Conservation (phyloP, 2,329 filamentous ascomycete species). For the Botrytis cinerea region DNA sequence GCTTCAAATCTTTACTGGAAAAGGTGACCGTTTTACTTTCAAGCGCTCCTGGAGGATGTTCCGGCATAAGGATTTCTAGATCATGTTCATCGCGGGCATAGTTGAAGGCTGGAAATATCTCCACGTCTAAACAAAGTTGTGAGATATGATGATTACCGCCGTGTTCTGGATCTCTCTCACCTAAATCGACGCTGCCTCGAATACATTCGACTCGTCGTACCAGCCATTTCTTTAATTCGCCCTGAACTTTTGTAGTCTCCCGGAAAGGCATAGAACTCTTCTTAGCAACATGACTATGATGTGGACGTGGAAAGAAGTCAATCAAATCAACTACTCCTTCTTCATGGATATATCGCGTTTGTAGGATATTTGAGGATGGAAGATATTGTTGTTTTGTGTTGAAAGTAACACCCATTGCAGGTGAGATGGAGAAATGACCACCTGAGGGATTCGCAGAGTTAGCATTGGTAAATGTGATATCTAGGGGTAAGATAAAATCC, state of each 20-base stretch:
- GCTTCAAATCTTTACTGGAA: constrained; percentile 56
- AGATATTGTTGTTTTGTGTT: constrained; percentile 79
- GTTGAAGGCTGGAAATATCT: constrained; percentile 72
- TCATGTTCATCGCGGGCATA: constrained; percentile 66
- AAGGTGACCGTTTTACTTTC: constrained; percentile 65
- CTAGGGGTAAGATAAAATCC: not conserved
- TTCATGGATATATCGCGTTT: constrained; percentile 77
- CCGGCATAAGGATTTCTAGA: constrained; percentile 54
- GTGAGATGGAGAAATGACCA: constrained; percentile 70
- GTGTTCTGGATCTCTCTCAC: constrained; percentile 41
- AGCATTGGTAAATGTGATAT: not conserved
- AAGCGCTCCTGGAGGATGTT: constrained; percentile 44
- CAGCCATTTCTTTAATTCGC: constrained; percentile 70
- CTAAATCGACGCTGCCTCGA: constrained; percentile 63
- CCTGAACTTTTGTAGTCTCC: constrained; percentile 55
- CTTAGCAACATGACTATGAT: constrained; percentile 55
- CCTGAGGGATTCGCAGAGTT: constrained; percentile 44
- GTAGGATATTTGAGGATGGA: constrained; percentile 72
- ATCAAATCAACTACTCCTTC: constrained; percentile 72
- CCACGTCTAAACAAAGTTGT: constrained; percentile 52
- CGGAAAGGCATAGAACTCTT: constrained; percentile 55
- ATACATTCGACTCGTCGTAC: constrained; percentile 73
- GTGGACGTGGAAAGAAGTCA: constrained; percentile 75
- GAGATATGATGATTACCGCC: constrained; percentile 10
- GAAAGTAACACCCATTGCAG: constrained; percentile 52